These are phyloP conservation scores for Ustilago bromivora DNA, from an alignment of 1,284 basidiomycete genomes.

Conservation along the genomic window DNA sequence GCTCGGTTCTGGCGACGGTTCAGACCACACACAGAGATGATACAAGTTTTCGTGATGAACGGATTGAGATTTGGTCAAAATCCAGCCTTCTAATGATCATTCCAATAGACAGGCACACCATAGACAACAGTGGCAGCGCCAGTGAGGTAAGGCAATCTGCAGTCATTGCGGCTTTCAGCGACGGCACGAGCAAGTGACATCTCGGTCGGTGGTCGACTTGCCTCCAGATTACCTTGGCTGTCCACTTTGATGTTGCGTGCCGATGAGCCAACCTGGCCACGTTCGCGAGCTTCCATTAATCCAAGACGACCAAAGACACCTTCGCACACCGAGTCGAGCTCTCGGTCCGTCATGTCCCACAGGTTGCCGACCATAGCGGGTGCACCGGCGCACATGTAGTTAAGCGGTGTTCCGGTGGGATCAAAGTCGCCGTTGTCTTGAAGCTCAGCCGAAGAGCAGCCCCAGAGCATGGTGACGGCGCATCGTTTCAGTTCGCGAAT, in stretches of 20 bases:
- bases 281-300: constrained; percentile 71
- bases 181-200: constrained; percentile 82
- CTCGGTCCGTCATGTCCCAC: constrained; percentile 98
- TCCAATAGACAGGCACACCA: constrained; percentile 79
- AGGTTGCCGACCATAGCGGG: constrained; percentile 92
- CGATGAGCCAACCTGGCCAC: constrained; percentile 49
- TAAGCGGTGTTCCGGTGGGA: constrained; percentile 86
- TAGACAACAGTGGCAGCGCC: constrained; percentile 94
- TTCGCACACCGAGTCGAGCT: constrained; percentile 92
- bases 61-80: not conserved
- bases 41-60: not conserved
- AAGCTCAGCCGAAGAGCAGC: constrained; percentile 91
- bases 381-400: constrained; percentile 95
- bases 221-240: constrained; percentile 14
- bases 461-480: constrained; percentile 97
- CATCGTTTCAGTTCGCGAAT: constrained; percentile 83
- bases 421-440: constrained; percentile 94
- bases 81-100: constrained; percentile 11
- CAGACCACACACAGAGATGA: not conserved
- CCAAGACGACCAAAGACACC: constrained; percentile 82
- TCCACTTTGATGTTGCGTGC: constrained; percentile 34
- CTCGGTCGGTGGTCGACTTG: constrained; percentile 32
- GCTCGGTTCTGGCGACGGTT: not conserved
- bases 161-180: constrained; percentile 80
- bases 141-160: constrained; percentile 93